Evolutionary conservation across 331 rosid genomes (phyloP), one percentile per base, ranked within the genome.

Genomic region (Malus hybrid): DNA sequence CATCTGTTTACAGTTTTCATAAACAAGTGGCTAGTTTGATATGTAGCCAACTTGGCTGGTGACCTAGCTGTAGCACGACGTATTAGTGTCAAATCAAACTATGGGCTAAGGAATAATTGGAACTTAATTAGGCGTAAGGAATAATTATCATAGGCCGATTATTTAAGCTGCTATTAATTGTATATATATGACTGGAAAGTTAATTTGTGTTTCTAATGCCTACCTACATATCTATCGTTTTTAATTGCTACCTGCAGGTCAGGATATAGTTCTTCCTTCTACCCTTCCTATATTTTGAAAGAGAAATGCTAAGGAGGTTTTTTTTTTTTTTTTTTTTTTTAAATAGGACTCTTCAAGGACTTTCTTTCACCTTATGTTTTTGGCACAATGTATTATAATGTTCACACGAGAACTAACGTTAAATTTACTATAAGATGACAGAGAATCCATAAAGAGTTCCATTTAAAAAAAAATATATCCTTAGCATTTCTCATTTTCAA

Each of bases 1-100:
- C 46, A 31, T 29, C 20, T 63, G 36, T 10, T 8, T 12, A 24
- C 19, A 14, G 36, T 22, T 16, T 10, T 7, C 29, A 44, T 42
- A 28, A 62, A 44, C 62, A 62, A 74, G 77, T 63, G 70, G 77
- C 20, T 29, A 55, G 70, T 62, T 73, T 73, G 19, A 46, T 73
- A 63, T 6, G 50, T 73, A 1, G 32, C 15, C 31, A 62, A 62
- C 59, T 31, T 44, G n/a, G 62, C 50, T n/a, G 77, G 70, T 27
- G 33, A 74, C 70, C 33, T 63, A 46, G 77, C 62, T 74, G 63
- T 46, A 46, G 70, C 62, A 74, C 20, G 62, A 63, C 20, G 20
- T 6, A 50, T 46, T 5, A 50, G 33, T 74, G 70, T 44, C 70
- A 74, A 74, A 27, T 74, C 50, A 39, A 74, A 13, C 48, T 63